Percentiles rank a stretch among this genome's conserved stretches.
Conservation (phyloP, 192 early-diverging fungal genomes). For the Rhizoclosmatium globosum region DNA sequence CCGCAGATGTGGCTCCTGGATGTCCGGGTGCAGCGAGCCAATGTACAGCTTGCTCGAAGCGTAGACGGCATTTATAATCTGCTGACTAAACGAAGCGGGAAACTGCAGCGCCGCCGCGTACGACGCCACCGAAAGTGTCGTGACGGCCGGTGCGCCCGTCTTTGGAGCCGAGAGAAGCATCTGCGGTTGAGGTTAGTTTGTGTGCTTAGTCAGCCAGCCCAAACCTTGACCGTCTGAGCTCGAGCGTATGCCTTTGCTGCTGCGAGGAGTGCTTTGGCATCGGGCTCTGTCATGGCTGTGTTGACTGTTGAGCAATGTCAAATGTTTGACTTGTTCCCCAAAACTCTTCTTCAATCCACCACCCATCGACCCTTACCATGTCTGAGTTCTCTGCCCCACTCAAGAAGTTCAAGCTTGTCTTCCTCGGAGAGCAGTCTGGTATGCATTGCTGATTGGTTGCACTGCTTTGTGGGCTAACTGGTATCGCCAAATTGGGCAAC, state of each 20-base stretch:
- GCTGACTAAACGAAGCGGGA: slow-evolving; percentile 16
- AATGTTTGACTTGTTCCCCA: too few relatives aligned
- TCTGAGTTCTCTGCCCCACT: slow-evolving; percentile 49
- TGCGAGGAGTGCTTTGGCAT: slow-evolving; percentile 37
- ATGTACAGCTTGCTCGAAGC: slow-evolving; percentile 19
- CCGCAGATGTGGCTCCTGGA: slow-evolving; percentile 29
- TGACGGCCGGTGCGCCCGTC: slow-evolving; percentile 9
- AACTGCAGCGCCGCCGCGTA: slow-evolving; percentile 23
- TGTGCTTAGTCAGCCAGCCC: neutral
- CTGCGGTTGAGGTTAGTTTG: slow-evolving; percentile 10
- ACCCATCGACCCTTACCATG: too few relatives aligned
- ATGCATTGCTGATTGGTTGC: slow-evolving; percentile 3
- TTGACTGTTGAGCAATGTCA: too few relatives aligned
- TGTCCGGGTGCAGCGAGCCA: slow-evolving; percentile 22
- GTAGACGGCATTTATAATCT: slow-evolving; percentile 1
- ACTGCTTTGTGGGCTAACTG: neutral
- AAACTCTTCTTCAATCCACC: too few relatives aligned
- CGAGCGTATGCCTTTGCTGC: slow-evolving; percentile 48
- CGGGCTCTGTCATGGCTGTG: too few relatives aligned
- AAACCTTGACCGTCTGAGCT: slow-evolving; percentile 42
- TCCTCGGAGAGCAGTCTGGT: slow-evolving; percentile 99
- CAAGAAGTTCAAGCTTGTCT: slow-evolving; percentile 97
- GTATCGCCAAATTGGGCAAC: neutral
- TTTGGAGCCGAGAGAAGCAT: slow-evolving; percentile 21
- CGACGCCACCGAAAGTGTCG: slow-evolving; percentile 26